A percentile compares a stretch with the other conserved stretches of the same genome.
These are phyloP conservation scores for Ceratocystis alfenasii DNA, from an alignment of 2,329 filamentous ascomycete species.

Conservation along the genomic window DNA sequence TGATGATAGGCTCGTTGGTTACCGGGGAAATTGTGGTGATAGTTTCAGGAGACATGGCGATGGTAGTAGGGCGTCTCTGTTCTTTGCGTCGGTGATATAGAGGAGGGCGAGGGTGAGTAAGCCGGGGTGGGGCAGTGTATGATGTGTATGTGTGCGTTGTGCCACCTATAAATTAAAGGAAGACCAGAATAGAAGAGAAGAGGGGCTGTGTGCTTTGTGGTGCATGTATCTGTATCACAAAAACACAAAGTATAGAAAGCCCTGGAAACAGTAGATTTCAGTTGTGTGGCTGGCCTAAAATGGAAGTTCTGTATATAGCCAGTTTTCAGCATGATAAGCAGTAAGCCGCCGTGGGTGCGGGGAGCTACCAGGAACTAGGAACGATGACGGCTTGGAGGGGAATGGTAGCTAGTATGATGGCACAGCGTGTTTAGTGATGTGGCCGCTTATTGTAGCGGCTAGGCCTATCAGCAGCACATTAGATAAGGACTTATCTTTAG, in stretches of 20 bases:
- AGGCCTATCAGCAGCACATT: neutral
- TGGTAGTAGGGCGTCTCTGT: neutral
- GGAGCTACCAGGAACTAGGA: neutral
- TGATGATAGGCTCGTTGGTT: conserved; percentile 74
- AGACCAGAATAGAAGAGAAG: neutral
- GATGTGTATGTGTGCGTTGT: neutral
- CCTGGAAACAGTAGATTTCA: neutral
- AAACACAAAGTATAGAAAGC: neutral
- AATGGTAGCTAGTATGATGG: neutral
- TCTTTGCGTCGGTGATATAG: neutral
- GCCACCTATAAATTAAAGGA: neutral
- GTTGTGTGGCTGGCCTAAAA: neutral
- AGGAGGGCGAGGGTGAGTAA: neutral
- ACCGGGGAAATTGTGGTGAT: conserved; percentile 77
- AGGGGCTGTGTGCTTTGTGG: neutral
- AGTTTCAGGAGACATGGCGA: conserved; percentile 48
- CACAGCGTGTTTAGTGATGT: neutral
- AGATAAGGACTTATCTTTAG: conserved; percentile 2
- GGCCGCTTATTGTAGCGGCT: neutral
- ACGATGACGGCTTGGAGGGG: neutral
- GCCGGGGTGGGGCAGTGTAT: neutral
- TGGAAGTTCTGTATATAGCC: neutral
- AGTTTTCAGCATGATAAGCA: neutral
- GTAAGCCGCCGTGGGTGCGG: neutral
- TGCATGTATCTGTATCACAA: neutral